A percentile compares a stretch with the other conserved stretches of the same genome.
Conservation (phyloP, 2,329 filamentous ascomycete genomes). For the Neocucurbitaria cava region DNA sequence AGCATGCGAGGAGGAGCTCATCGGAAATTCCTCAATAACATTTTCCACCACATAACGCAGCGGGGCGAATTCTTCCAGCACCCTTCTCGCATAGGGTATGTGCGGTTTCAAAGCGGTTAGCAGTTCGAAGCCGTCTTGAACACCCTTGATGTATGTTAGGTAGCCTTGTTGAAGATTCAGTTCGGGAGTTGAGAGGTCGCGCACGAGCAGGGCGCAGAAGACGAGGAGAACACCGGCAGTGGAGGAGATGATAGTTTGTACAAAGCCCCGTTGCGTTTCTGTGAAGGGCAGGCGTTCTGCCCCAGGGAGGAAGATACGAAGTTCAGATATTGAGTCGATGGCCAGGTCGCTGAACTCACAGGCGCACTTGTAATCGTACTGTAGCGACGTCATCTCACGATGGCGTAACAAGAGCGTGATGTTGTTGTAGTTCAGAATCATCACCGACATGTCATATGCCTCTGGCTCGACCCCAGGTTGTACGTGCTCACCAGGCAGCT, state of each 20-base stretch:
- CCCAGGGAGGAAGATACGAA: conserved; percentile 12
- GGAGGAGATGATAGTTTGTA: conserved; percentile 18
- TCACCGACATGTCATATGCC: conserved; percentile 6
- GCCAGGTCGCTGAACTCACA: conserved; percentile 24
- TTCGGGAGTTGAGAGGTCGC: conserved; percentile 7
- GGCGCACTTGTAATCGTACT: conserved; percentile 21
- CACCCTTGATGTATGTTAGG: conserved; percentile 15
- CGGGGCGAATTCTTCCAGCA: conserved; percentile 27
- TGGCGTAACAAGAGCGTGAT: conserved; percentile 35
- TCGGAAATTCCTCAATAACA: neutral
- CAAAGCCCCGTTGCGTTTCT: too few relatives aligned
- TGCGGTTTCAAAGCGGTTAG: conserved; percentile 23
- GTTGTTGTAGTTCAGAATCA: conserved; percentile 28
- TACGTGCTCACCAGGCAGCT: conserved; percentile 1
- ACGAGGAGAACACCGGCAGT: conserved; percentile 28
- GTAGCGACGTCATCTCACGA: conserved; percentile 29
- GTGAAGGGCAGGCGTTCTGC: neutral
- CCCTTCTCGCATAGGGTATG: conserved; percentile 25
- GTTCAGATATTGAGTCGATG: conserved; percentile 17
- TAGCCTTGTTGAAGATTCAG: conserved; percentile 1
- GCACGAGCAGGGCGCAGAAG: conserved; percentile 26
- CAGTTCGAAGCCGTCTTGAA: conserved; percentile 16
- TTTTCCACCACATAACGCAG: conserved; percentile 17
- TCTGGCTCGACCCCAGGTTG: neutral
- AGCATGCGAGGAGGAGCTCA: neutral